Percentiles rank a stretch among this genome's conserved stretches.
These are phyloP conservation scores for Lasiosphaeria miniovina DNA, from an alignment of 495 filamentous ascomycete genomes.

Conservation along the genomic window DNA sequence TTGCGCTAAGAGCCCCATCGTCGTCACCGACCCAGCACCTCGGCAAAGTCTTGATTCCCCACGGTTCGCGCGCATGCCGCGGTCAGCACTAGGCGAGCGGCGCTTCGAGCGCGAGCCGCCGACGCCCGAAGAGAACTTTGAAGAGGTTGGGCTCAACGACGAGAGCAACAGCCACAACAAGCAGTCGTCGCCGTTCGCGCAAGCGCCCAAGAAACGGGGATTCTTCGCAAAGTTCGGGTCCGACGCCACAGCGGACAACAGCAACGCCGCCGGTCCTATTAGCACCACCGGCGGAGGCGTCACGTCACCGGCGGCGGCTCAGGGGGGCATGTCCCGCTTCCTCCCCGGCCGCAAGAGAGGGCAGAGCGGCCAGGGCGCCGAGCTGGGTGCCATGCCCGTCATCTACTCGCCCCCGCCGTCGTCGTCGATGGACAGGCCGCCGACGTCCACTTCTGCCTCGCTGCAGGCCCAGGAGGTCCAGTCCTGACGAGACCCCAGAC, in stretches of 20 bases:
- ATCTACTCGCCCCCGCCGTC: not conserved
- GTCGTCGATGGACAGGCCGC: conserved; percentile 28
- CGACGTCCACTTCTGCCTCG: conserved; percentile 21
- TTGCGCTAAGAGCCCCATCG: conserved; percentile 78
- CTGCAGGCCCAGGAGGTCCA: conserved; percentile 37
- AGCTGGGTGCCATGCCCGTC: conserved; percentile 54
- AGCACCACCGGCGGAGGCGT: conserved; percentile 23
- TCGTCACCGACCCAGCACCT: conserved; percentile 55
- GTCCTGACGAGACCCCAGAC: conserved; percentile 16
- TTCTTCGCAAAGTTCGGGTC: conserved; percentile 81
- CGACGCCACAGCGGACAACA: conserved; percentile 35
- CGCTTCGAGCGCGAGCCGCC: conserved; percentile 52
- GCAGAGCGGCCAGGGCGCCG: conserved; percentile 69
- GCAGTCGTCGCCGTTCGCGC: conserved; percentile 30
- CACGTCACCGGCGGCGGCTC: conserved; percentile 36
- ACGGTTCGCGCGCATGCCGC: conserved; percentile 55
- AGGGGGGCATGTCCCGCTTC: conserved; percentile 55
- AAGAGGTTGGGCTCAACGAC: conserved; percentile 86
- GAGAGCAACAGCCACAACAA: conserved; percentile 49
- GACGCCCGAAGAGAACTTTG: conserved; percentile 67
- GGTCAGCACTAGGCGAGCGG: conserved; percentile 50
- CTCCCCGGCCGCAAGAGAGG: conserved; percentile 70
- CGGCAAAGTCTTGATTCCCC: conserved; percentile 77
- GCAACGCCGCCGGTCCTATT: not conserved
- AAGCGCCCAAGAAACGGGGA: conserved; percentile 66